A percentile compares a stretch with the other conserved stretches of the same genome.
Conservation (phyloP, 257 asterid species). For the Fraxinus pennsylvanica region DNA sequence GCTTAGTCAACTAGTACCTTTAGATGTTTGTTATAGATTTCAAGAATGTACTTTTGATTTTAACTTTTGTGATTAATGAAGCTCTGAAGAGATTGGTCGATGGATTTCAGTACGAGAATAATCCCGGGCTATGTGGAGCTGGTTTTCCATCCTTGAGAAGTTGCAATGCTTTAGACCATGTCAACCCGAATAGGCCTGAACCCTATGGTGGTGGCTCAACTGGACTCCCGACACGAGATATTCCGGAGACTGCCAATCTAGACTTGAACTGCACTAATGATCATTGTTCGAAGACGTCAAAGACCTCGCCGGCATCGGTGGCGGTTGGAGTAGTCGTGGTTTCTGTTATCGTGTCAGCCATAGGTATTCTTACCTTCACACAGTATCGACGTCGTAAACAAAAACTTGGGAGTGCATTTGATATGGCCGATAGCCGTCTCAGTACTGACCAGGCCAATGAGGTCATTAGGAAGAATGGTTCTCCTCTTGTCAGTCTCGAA, state of each 20-base stretch:
- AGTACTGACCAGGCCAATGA: conserved; percentile 52
- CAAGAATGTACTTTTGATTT: conserved; percentile 8
- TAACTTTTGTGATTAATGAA: conserved; percentile 40
- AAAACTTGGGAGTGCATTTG: conserved; percentile 44
- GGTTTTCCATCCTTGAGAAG: conserved; percentile 59
- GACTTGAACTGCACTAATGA: conserved; percentile 61
- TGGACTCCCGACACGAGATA: conserved; percentile 53
- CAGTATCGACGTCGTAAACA: conserved; percentile 62
- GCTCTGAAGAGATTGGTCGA: conserved; percentile 76
- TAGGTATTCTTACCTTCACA: conserved; percentile 45
- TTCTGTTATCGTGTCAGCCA: conserved; percentile 42
- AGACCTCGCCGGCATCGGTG: conserved; percentile 60
- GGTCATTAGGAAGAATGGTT: conserved; percentile 60
- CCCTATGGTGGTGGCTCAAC: conserved; percentile 59
- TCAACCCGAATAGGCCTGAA: conserved; percentile 49
- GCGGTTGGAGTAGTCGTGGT: conserved; percentile 56
- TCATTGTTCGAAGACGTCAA: conserved; percentile 53
- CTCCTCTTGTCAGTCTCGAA: conserved; percentile 88
- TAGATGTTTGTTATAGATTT: conserved; percentile 3
- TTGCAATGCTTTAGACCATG: conserved; percentile 47
- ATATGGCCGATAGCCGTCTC: conserved; percentile 39
- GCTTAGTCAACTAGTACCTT: neutral
- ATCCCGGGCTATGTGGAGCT: conserved; percentile 75
- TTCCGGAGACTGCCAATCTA: conserved; percentile 83
- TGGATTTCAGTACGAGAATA: conserved; percentile 73